These are phyloP conservation scores for Physcomitrellopsis africana DNA, from an alignment of 225 moss, liverwort and hornwort genomes.

Conservation along the genomic window DNA sequence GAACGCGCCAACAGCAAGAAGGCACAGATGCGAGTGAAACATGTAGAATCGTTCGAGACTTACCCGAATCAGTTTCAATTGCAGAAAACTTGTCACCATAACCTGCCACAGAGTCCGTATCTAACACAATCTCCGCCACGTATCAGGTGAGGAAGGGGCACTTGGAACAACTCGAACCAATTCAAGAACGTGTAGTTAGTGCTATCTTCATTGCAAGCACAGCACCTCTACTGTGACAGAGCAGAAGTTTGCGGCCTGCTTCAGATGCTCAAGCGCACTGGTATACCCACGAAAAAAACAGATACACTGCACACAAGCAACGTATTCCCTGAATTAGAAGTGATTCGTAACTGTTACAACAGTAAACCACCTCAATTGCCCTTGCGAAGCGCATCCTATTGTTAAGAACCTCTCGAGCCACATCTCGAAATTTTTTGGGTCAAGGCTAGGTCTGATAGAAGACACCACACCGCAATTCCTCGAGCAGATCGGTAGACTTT, in stretches of 20 bases:
- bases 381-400: slow-evolving; percentile 4
- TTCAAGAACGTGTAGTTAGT: slow-evolving; percentile 26
- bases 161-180: slow-evolving; percentile 30
- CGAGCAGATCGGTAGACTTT: slow-evolving; percentile 23
- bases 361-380: not conserved
- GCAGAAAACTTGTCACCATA: not conserved
- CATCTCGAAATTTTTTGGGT: not conserved
- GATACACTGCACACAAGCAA: slow-evolving; percentile 26
- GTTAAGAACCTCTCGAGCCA: slow-evolving; percentile 7
- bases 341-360: not conserved
- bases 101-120: slow-evolving; percentile 9
- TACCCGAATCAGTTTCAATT: slow-evolving; percentile 24
- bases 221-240: slow-evolving; percentile 8
- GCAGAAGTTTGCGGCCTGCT: slow-evolving; percentile 15
- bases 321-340: slow-evolving; percentile 26
- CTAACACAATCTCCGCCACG: slow-evolving; percentile 8
- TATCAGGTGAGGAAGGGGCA: not conserved
- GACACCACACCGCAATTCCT: slow-evolving; percentile 20
- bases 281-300: slow-evolving; percentile 7
- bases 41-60: slow-evolving; percentile 11
- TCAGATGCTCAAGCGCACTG: slow-evolving; percentile 25
- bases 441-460: slow-evolving; percentile 24
- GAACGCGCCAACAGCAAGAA: slow-evolving; percentile 24
- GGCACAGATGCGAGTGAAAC: slow-evolving; percentile 11
- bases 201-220: slow-evolving; percentile 29